Evolutionary conservation across 2,329 filamentous ascomycete species (phyloP).

Genomic region (Fusarium sp.): DNA sequence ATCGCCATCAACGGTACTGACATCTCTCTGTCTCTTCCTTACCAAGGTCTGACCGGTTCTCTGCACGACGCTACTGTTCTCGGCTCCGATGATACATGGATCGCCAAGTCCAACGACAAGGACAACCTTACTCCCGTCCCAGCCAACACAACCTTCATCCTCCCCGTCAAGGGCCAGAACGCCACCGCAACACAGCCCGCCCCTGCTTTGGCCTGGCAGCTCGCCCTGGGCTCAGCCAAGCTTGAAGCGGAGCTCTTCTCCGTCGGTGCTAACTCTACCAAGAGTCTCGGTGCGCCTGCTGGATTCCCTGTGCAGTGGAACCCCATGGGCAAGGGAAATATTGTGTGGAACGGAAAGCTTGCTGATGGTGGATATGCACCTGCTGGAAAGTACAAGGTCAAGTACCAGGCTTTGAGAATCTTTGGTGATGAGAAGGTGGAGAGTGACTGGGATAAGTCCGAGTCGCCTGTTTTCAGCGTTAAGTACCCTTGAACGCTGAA

Average conservation of each 20-base stretch:
- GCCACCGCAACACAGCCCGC: conserved; percentile 43
- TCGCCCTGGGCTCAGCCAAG: conserved; percentile 59
- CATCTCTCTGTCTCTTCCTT: conserved; percentile 53
- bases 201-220: conserved; percentile 55
- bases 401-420: conserved; percentile 61
- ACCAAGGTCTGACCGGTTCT: conserved; percentile 55
- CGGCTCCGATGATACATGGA: conserved; percentile 41
- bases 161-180: conserved; percentile 54
- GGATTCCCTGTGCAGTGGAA: conserved; percentile 54
- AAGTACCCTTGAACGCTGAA: conserved; percentile 49
- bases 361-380: conserved; percentile 60
- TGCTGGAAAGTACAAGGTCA: conserved; percentile 62
- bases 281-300: conserved; percentile 23
- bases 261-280: conserved; percentile 33
- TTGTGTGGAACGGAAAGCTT: conserved; percentile 60
- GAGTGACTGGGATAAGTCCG: conserved; percentile 60
- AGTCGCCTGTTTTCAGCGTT: conserved; percentile 58
- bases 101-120: conserved; percentile 51
- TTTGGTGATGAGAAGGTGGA: conserved; percentile 60
- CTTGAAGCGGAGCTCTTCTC: conserved; percentile 60
- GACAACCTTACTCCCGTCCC: conserved; percentile 41
- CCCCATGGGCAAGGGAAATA: conserved; percentile 38
- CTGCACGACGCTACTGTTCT: conserved; percentile 48
- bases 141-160: conserved; percentile 54
- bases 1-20: conserved; percentile 56